These are phyloP conservation scores for Hymenoscyphus albidus DNA, from an alignment of 2,329 filamentous ascomycete genomes.

Conservation along the genomic window DNA sequence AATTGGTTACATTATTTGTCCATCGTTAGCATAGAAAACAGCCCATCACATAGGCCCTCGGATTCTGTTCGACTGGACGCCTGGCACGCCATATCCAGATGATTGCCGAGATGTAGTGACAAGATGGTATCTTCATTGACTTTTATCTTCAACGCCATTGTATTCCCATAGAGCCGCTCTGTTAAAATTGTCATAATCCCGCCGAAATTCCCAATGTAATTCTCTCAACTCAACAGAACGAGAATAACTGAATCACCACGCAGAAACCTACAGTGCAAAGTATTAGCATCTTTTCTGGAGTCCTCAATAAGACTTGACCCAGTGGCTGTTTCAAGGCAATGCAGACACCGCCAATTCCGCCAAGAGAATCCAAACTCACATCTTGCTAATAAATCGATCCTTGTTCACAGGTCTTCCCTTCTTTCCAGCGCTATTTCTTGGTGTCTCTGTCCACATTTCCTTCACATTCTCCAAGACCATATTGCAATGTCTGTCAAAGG, in stretches of 20 bases:
- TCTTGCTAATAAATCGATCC: constrained; percentile 97
- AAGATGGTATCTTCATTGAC: constrained; percentile 24
- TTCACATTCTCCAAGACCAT: constrained; percentile 98
- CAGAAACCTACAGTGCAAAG: constrained; percentile 32
- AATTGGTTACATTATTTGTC: neutral
- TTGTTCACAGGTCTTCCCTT: constrained; percentile 92
- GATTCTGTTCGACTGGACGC: neutral
- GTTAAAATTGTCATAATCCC: constrained; percentile 19
- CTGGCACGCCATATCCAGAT: constrained; percentile 5
- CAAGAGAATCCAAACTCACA: constrained; percentile 53
- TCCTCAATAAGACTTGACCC: neutral
- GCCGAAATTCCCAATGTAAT: constrained; percentile 15
- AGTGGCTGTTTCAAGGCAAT: neutral
- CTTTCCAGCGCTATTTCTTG: constrained; percentile 76
- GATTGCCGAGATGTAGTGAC: constrained; percentile 4
- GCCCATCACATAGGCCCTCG: neutral
- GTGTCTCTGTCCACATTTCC: constrained; percentile 99
- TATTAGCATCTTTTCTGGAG: constrained; percentile 4
- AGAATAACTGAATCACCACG: constrained; percentile 38
- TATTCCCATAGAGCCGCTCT: constrained; percentile 25
- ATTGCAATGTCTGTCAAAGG: constrained; percentile 98
- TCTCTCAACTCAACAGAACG: constrained; percentile 35
- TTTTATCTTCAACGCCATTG: constrained; percentile 31
- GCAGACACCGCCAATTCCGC: neutral
- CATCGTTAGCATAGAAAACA: neutral